Evolutionary conservation across 495 filamentous ascomycete species (phyloP).

Genomic region (Penicillium canariense): DNA sequence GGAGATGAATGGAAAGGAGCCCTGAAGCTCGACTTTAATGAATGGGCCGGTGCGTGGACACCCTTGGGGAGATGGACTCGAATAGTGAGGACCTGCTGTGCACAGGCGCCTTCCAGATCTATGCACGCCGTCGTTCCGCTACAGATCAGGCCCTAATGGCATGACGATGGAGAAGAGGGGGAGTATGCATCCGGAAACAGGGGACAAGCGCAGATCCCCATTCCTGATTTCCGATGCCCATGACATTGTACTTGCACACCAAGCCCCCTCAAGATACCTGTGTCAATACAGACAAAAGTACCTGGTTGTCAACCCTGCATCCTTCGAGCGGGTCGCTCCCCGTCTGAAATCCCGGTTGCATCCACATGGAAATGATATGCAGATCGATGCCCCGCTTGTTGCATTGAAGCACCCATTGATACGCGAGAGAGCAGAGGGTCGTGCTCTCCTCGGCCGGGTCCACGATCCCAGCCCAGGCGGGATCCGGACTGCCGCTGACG

Average conservation of each 20-base stretch:
- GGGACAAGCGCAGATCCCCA: no score
- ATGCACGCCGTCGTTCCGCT: no score
- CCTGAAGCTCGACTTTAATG: no score
- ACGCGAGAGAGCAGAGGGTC: neutral
- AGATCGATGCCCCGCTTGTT: neutral
- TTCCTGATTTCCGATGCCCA: neutral
- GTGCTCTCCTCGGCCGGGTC: neutral
- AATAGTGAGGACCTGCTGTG: no score
- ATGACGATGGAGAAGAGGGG: neutral
- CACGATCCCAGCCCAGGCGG: neutral
- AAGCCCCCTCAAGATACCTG: neutral
- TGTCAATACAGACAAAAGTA: neutral
- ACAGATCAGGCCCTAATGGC: neutral
- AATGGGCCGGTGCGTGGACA: no score
- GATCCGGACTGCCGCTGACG: neutral
- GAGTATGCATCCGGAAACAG: no score
- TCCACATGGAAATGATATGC: neutral
- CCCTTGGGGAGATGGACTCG: no score
- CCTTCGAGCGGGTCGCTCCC: neutral
- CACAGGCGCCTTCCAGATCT: no score
- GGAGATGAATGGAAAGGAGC: no score
- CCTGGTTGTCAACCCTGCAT: neutral
- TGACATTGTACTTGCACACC: no score
- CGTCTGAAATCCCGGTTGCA: neutral
- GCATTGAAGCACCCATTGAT: neutral